Conservation (phyloP, 2,329 filamentous ascomycete species). For the Alternaria triticina region DNA sequence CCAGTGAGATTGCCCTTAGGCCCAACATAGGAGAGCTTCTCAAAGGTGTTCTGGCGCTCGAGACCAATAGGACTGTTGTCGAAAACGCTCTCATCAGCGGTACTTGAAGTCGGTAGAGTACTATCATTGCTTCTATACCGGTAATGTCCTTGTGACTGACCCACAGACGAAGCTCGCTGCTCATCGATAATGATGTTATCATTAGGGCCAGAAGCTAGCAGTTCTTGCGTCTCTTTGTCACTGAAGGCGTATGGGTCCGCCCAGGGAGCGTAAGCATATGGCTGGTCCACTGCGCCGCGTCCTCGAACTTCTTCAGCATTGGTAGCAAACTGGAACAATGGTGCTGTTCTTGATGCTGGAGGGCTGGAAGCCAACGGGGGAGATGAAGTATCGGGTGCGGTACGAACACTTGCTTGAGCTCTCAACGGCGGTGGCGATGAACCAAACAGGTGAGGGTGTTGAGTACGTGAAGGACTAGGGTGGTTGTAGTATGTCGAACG, state of each 20-base stretch:
- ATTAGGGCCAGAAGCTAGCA: slow-evolving; percentile 45
- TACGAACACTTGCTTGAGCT: slow-evolving; percentile 9
- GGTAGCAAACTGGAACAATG: slow-evolving; percentile 16
- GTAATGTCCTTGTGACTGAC: not conserved
- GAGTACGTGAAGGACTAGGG: slow-evolving; percentile 28
- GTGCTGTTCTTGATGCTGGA: slow-evolving; percentile 24
- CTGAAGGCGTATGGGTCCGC: slow-evolving; percentile 32
- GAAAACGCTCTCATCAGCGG: not conserved
- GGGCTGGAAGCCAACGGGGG: slow-evolving; percentile 16
- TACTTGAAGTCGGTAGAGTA: slow-evolving; percentile 3
- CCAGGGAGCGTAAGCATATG: slow-evolving; percentile 26
- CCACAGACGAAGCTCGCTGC: slow-evolving; percentile 6
- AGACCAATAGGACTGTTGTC: slow-evolving; percentile 4
- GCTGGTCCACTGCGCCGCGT: slow-evolving; percentile 14
- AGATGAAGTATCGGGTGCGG: slow-evolving; percentile 11
- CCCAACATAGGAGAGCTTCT: slow-evolving; percentile 43
- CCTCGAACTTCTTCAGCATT: not conserved
- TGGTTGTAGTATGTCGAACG: slow-evolving; percentile 34
- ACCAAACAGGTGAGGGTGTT: slow-evolving; percentile 35
- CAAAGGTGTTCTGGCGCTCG: slow-evolving; percentile 43
- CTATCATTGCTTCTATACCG: slow-evolving; percentile 1
- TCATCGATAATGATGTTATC: slow-evolving; percentile 41
- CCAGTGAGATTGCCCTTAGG: slow-evolving; percentile 47
- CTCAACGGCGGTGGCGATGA: slow-evolving; percentile 37
- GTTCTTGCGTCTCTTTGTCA: slow-evolving; percentile 42